Evolutionary conservation across 2,329 filamentous ascomycete genomes (phyloP), one percentile per base, ranked within the genome.

Genomic region (Torrubiellomyces zombiae): DNA sequence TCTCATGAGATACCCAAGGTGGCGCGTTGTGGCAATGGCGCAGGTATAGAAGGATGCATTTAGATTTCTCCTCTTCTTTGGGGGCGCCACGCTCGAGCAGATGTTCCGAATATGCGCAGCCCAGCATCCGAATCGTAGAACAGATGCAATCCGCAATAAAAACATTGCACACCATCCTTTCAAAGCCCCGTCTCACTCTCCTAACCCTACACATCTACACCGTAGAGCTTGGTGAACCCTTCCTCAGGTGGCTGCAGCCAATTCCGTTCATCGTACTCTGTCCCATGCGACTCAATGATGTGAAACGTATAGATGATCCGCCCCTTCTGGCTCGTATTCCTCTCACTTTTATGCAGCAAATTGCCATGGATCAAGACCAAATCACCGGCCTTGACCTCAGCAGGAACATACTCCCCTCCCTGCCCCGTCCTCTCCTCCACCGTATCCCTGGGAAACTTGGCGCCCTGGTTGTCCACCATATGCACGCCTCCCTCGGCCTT

Each of bases 291-390:
- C 54, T 95, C 89, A 42, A 95, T 95, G 29, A 92, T 69, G 56
- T 98, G 89, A 48, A 95, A 98, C 0, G 89, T 95, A 52, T 95
- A 98, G 27, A 94, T 93, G 45, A 89, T 91, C 36, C 86, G 64
- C 13, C 85, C 83, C 59, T 81, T 86, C 35, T 64, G 53, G 47
- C 85, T 92, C 28, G 68, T 64, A 47, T 98, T 98, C 61, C 67
- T 80, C 66, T 93, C 83, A 47, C 85, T 94, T 68, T 92, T 92
- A 53, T 98, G 89, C 55, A 95, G 48, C 39, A 94, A 55, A 50
- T 95, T 95, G 2, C 89, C 89, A 55, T 98, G 86, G 36, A 98
- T 95, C 33, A 98, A 54, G 23, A 95, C 83, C 49, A 98, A 50
- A 23, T 78, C 79, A 0, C 89, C 89, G 0, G 85, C 83, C 56